Conservation (phyloP, 768 basidiomycete species). For the Pleurotus pulmonarius region DNA sequence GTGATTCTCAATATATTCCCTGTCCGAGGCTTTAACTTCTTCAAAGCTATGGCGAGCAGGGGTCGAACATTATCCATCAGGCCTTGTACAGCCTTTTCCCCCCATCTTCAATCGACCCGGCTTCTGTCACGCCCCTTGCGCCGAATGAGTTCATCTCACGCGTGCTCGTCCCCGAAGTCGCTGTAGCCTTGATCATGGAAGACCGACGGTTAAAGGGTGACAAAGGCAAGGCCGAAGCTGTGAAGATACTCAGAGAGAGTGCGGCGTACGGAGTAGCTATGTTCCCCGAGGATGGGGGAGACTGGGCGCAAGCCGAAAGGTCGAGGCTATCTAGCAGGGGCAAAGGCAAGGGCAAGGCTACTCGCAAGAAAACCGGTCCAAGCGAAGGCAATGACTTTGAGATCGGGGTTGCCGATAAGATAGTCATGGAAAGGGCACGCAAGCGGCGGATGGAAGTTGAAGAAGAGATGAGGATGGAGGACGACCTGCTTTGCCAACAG, state of each 20-base stretch:
- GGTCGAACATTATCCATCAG: slow-evolving; percentile 77
- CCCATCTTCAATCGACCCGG: slow-evolving; percentile 47
- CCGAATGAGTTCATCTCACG: slow-evolving; percentile 76
- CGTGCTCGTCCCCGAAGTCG: slow-evolving; percentile 88
- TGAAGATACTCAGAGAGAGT: slow-evolving; percentile 67
- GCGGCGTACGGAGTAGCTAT: slow-evolving; percentile 80
- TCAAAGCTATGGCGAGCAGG: slow-evolving; percentile 82
- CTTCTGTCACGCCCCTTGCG: slow-evolving; percentile 60
- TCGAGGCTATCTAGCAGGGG: slow-evolving; percentile 10
- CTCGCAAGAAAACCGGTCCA: background rate
- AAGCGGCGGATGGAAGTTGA: slow-evolving; percentile 50
- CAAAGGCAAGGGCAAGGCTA: slow-evolving; percentile 9
- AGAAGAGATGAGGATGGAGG: slow-evolving; percentile 32
- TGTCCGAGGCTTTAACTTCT: background rate
- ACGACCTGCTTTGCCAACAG: slow-evolving; percentile 15
- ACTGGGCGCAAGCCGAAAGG: slow-evolving; percentile 23
- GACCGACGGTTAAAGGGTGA: slow-evolving; percentile 53
- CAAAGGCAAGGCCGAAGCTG: slow-evolving; percentile 37
- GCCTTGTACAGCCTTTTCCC: slow-evolving; percentile 77
- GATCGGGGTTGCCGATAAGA: slow-evolving; percentile 43
- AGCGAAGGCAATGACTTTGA: slow-evolving; percentile 20
- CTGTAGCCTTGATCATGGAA: slow-evolving; percentile 74
- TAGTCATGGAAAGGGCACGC: slow-evolving; percentile 51
- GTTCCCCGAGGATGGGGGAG: slow-evolving; percentile 66
- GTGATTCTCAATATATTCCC: slow-evolving; percentile 24